Percentiles rank a stretch among this genome's conserved stretches.
phyloP scores from a whole-genome alignment of 176 grass and related monocot species.

The Saccharum officinarum region DNA sequence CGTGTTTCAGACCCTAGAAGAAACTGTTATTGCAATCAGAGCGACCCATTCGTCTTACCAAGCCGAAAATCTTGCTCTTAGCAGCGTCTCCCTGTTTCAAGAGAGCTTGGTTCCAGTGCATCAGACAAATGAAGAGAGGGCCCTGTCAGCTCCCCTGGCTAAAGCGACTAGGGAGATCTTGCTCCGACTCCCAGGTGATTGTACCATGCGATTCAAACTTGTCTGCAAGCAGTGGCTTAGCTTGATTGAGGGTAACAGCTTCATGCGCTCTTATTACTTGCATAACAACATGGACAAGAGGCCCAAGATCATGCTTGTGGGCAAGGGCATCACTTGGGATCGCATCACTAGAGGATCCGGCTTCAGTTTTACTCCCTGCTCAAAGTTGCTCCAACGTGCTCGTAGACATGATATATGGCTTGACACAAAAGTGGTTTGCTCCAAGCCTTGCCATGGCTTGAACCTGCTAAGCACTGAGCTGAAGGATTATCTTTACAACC shows the following conservation, averaged over 20 bases:
- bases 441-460: slow-evolving; percentile 38
- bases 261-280: not conserved
- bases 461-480: slow-evolving; percentile 24
- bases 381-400: not conserved
- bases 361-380: not conserved
- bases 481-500: slow-evolving; percentile 33
- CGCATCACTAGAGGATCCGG: not conserved
- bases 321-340: slow-evolving; percentile 10
- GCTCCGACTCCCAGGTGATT: slow-evolving; percentile 24
- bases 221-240: slow-evolving; percentile 33
- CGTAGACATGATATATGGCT: not conserved
- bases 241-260: slow-evolving; percentile 14
- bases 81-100: not conserved
- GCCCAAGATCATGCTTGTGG: slow-evolving; percentile 35
- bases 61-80: too few relatives aligned
- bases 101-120: slow-evolving; percentile 4
- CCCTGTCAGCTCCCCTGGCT: not conserved
- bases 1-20: not conserved
- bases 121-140: not conserved
- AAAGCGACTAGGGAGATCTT: not conserved
- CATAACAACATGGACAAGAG: slow-evolving; percentile 12
- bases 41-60: too few relatives aligned
- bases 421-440: slow-evolving; percentile 8
- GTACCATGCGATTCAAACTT: not conserved
- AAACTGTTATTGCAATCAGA: not conserved